Base-by-base conservation (phyloP, 2,329 filamentous ascomycete species). In the Penicillium sp. region DNA sequence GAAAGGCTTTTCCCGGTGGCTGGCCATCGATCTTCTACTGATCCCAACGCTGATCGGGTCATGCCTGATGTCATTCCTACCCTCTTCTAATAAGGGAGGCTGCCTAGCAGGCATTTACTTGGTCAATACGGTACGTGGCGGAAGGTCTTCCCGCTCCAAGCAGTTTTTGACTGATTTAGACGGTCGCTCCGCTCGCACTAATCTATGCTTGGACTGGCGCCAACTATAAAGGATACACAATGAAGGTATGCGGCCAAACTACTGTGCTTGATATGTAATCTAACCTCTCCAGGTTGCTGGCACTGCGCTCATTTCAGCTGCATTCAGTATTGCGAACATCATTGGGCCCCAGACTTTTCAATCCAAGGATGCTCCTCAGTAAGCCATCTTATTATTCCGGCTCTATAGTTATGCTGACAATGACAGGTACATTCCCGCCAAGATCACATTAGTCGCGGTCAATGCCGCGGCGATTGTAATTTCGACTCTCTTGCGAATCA, bases 181-280 rank as follows among this genome's bases (percentile, higher is more conserved):
- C 77, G 22, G 75, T 76, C n/a, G 74, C 75, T 5, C 68, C 73
- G 1, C 65, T 79, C 24, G 77, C 76, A 14, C 56, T 80, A 9
- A 67, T 79, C 26, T 74, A 75, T 27, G 73, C 74, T 0, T 79
- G 75, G 75, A 78, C 78, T 10, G 75, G 76, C 5, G 75, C 71
- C 5, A 82, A 82, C 53, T 75, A 77, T 39, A 78, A 77, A 9
- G 79, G 78, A 0, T 78, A 82, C 53, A 80, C 79, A 2, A 82
- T 64, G 61, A 68, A 68, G 56, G 65, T 66, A 52, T 43, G 11
- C 19, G 27, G n/a, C 2, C 37, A 31, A 41, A 13, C 35, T 2
- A 16, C 3, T 8, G 35, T 2, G n/a, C 7, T n/a, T 13, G 16
- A n/a, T 9, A 9, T 19, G 2, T 9, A 39, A 16, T 43, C 55